A percentile compares a stretch with the other conserved stretches of the same genome.
Conservation (phyloP, 1,284 basidiomycete genomes). For the Anthracocystis setariae region DNA sequence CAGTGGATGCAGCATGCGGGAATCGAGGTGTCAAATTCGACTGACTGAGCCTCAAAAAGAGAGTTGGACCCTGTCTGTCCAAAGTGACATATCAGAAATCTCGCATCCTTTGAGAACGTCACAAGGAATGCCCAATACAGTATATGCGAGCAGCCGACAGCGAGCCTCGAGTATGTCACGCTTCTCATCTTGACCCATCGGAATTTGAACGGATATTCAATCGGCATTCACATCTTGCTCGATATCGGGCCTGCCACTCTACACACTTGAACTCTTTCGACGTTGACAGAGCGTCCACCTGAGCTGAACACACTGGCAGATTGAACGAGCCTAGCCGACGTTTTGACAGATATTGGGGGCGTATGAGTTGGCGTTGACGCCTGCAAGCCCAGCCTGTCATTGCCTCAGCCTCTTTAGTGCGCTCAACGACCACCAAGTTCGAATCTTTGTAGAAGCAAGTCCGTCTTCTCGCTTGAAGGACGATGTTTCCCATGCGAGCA, state of each 20-base stretch:
- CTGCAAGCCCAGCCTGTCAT: conserved; percentile 27
- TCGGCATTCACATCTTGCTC: background rate
- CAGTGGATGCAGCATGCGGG: too few species aligned
- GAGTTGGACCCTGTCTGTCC: conserved; percentile 19
- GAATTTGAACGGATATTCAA: background rate
- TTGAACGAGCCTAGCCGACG: background rate
- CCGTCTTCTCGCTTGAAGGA: too few species aligned
- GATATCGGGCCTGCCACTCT: background rate
- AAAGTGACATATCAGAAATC: conserved; percentile 29
- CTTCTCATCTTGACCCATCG: conserved; percentile 2
- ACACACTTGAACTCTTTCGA: too few species aligned
- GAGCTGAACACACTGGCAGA: too few species aligned
- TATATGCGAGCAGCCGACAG: too few species aligned
- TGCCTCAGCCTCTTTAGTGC: background rate
- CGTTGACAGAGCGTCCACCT: background rate
- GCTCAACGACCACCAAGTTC: too few species aligned
- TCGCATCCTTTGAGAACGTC: background rate
- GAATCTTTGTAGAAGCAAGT: too few species aligned
- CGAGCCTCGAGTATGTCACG: too few species aligned
- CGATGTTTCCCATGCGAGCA: too few species aligned
- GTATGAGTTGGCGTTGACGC: conserved; percentile 12
- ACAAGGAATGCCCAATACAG: too few species aligned
- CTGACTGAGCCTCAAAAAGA: background rate
- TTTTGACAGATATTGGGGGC: background rate
- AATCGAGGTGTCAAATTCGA: too few species aligned